phyloP scores from a whole-genome alignment of 345 rosid species.

The Eucalyptus cloeziana region DNA sequence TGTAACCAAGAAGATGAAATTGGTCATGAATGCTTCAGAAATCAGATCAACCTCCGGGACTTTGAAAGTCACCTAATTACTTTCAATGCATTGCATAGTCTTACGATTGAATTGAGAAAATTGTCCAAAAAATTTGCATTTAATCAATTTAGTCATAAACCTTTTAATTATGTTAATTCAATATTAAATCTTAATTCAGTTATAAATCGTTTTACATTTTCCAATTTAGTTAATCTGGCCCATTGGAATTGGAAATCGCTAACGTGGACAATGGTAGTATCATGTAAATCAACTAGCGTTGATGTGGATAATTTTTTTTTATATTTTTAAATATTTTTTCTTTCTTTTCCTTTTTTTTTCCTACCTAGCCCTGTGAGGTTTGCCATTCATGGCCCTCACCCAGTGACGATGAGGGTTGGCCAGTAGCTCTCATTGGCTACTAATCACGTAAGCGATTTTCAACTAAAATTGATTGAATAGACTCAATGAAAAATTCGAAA shows the following conservation, averaged over 20 bases:
- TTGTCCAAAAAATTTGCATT: no score
- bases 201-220: no score
- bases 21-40: not conserved
- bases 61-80: not conserved
- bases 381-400: accelerated
- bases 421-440: accelerated
- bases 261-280: accelerated
- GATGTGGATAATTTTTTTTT: accelerated
- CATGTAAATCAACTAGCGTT: accelerated
- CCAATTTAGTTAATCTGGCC: no score
- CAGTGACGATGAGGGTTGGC: accelerated
- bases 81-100: not conserved
- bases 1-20: not conserved
- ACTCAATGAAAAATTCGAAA: no score
- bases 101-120: not conserved
- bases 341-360: no score
- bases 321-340: accelerated
- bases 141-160: no score
- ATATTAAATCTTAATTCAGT: no score
- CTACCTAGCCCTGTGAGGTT: accelerated
- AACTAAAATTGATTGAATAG: no score
- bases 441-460: accelerated
- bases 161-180: accelerated
- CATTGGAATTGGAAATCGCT: accelerated
- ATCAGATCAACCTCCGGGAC: not conserved